Conservation (phyloP, 208 protist species). For the Trypanosoma scelopori region DNA sequence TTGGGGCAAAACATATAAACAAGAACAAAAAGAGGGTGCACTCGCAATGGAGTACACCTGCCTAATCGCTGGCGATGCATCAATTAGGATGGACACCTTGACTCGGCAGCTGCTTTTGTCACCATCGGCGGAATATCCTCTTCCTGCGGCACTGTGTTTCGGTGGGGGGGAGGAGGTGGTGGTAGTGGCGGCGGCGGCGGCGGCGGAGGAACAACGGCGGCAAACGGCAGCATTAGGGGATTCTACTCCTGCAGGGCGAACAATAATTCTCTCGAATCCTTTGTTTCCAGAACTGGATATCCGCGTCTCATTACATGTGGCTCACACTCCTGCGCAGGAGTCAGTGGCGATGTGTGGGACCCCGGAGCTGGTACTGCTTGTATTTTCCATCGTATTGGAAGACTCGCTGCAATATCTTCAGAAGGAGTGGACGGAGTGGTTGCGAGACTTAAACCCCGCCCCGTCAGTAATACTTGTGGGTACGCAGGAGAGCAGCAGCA, state of each 20-base stretch:
- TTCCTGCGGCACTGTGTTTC: slow-evolving; percentile 8
- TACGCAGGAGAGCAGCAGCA: background rate
- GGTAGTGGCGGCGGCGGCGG: too few relatives aligned
- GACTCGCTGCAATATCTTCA: slow-evolving; percentile 1
- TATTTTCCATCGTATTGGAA: background rate
- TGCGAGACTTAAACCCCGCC: background rate
- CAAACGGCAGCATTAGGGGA: slow-evolving; percentile 1
- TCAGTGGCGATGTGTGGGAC: background rate
- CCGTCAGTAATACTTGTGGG: slow-evolving; percentile 16
- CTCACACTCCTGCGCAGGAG: background rate
- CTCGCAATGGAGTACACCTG: slow-evolving; percentile 57
- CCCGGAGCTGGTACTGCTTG: background rate
- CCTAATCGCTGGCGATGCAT: slow-evolving; percentile 44
- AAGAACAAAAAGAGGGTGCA: background rate
- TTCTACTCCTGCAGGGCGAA: background rate
- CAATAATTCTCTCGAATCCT: slow-evolving; percentile 41
- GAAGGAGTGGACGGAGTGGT: background rate
- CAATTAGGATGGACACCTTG: slow-evolving; percentile 38
- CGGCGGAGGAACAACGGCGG: slow-evolving; percentile 1
- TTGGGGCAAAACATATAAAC: too few relatives aligned
- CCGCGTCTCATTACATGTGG: slow-evolving; percentile 35
- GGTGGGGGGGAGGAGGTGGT: background rate
- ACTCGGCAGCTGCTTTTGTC: slow-evolving; percentile 31
- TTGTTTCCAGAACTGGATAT: slow-evolving; percentile 55
- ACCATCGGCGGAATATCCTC: slow-evolving; percentile 20